phyloP scores from a whole-genome alignment of 148 eudicot genomes.

The Hydrangea macrophylla region DNA sequence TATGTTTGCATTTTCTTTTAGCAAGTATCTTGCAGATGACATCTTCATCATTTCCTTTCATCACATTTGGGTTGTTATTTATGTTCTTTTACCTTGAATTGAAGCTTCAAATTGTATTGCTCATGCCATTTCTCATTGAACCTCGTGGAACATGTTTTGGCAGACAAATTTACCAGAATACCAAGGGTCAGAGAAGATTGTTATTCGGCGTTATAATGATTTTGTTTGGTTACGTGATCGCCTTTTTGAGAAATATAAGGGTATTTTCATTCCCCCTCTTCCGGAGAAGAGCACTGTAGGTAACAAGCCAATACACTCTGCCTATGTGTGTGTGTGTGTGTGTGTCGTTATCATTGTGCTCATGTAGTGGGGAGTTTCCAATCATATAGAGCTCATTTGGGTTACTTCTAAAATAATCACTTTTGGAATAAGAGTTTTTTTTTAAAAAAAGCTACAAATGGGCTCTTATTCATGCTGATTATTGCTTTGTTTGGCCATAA shows the following conservation, averaged over 20 bases:
- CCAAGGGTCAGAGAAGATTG: constrained; percentile 90
- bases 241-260: constrained; percentile 93
- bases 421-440: too few species aligned
- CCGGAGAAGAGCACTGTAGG: constrained; percentile 99
- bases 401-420: too few species aligned
- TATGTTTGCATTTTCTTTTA: background rate
- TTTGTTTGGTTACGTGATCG: constrained; percentile 97
- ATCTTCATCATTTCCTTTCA: background rate
- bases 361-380: too few species aligned
- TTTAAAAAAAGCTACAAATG: too few species aligned
- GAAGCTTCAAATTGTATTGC: background rate
- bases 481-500: too few species aligned
- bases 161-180: constrained; percentile 96
- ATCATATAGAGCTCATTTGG: too few species aligned
- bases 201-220: constrained; percentile 87
- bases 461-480: too few species aligned
- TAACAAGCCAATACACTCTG: constrained; percentile 24
- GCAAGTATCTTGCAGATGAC: background rate
- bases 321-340: too few species aligned
- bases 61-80: background rate
- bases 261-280: constrained; percentile 92
- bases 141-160: constrained; percentile 17
- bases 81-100: background rate
- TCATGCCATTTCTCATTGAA: background rate
- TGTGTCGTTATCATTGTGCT: too few species aligned